A percentile compares a stretch with the other conserved stretches of the same genome.
phyloP scores from a whole-genome alignment of 257 asterid species.

The Scutellaria baicalensis region DNA sequence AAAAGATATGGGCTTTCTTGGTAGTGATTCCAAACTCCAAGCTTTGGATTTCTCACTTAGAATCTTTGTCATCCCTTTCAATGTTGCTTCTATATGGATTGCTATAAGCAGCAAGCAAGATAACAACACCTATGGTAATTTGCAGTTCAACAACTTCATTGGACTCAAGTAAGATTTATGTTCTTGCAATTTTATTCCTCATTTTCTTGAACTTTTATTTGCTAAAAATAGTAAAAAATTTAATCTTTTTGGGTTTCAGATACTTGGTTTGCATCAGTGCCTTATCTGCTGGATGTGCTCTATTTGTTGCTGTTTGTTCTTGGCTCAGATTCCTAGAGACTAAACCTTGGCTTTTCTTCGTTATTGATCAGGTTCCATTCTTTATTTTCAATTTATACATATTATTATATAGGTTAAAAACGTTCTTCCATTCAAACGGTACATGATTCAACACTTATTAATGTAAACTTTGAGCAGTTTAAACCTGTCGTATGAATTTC shows the following conservation, averaged over 20 bases:
- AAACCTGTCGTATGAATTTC: no score
- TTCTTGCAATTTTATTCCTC: neutral
- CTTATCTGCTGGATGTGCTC: constrained; percentile 53
- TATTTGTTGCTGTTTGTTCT: constrained; percentile 48
- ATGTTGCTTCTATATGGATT: constrained; percentile 59
- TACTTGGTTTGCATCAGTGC: constrained; percentile 65
- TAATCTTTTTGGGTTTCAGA: constrained; percentile 19
- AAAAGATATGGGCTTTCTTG: neutral
- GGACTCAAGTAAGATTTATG: constrained; percentile 46
- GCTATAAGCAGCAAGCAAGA: constrained; percentile 38
- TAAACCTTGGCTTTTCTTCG: constrained; percentile 70
- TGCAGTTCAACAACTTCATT: constrained; percentile 42
- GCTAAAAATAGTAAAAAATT: neutral
- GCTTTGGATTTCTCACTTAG: constrained; percentile 54
- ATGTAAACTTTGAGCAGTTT: no score
- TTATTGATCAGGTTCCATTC: constrained; percentile 63
- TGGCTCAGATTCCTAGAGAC: constrained; percentile 37
- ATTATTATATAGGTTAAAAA: neutral
- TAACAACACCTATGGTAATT: constrained; percentile 40
- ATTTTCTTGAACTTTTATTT: no score
- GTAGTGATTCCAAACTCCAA: neutral
- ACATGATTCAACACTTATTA: no score
- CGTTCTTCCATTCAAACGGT: no score
- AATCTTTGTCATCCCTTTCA: constrained; percentile 46
- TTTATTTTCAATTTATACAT: neutral